Evolutionary conservation across 352 stramenopile species (phyloP).

Genomic region (Globisporangium okanoganense): DNA sequence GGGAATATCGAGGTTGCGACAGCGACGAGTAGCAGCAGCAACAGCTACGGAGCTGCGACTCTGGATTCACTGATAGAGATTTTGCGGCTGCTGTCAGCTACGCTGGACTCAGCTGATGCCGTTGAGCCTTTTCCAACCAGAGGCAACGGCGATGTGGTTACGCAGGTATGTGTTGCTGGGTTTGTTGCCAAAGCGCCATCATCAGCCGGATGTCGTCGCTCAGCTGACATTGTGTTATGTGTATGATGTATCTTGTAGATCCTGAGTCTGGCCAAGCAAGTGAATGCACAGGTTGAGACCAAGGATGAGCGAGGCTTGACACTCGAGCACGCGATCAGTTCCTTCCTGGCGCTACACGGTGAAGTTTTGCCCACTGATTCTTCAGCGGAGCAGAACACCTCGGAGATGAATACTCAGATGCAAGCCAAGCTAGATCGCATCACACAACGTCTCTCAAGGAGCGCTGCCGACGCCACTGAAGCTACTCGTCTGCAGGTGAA

Average conservation of each 20-base stretch:
- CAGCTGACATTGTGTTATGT: background rate
- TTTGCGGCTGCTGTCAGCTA: constrained; percentile 13
- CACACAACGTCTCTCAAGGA: constrained; percentile 13
- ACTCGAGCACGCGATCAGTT: constrained; percentile 18
- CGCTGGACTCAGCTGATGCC: background rate
- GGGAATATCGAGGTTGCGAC: background rate
- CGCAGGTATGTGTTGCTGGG: constrained; percentile 14
- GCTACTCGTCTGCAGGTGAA: constrained; percentile 8
- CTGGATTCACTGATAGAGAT: constrained; percentile 16
- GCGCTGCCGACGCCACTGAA: constrained; percentile 3
- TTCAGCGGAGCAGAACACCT: background rate
- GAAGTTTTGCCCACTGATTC: constrained; percentile 6
- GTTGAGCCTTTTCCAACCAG: background rate
- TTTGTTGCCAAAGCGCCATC: too few species aligned
- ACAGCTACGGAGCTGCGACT: background rate
- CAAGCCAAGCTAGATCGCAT: constrained; percentile 8
- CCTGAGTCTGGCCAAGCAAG: constrained; percentile 16
- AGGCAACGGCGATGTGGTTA: constrained; percentile 13
- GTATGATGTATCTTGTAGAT: constrained; percentile 1
- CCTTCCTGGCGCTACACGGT: constrained; percentile 26
- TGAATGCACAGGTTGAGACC: constrained; percentile 5
- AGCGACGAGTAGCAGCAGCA: background rate
- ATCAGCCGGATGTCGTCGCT: too few species aligned
- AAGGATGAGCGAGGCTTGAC: constrained; percentile 1
- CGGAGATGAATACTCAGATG: background rate